Percentiles rank a stretch among this genome's conserved stretches.
phyloP scores from a whole-genome alignment of 257 asterid genomes.

The Primulina huaijiensis region DNA sequence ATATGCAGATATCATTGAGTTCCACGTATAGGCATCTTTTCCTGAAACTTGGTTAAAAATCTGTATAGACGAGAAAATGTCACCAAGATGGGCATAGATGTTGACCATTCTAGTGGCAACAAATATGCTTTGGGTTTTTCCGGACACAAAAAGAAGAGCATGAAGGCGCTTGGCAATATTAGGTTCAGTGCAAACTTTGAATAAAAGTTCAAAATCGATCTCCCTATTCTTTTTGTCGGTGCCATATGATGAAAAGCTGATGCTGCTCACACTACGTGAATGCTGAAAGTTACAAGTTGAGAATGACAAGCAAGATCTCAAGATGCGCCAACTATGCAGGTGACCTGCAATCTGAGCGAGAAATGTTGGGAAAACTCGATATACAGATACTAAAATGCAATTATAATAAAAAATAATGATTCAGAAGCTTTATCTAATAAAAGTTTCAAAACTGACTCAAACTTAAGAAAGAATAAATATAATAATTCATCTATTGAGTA shows the following conservation, averaged over 20 bases:
- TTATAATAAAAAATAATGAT: background rate
- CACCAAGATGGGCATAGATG: conserved; percentile 60
- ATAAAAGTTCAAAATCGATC: conserved; percentile 52
- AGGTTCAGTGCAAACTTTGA: conserved; percentile 49
- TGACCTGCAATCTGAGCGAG: conserved; percentile 35
- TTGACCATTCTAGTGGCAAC: conserved; percentile 62
- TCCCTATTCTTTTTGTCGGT: conserved; percentile 25
- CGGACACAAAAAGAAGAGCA: conserved; percentile 65
- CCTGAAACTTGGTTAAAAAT: conserved; percentile 44
- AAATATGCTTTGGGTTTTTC: conserved; percentile 46
- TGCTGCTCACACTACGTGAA: conserved; percentile 34
- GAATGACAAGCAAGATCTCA: conserved; percentile 15
- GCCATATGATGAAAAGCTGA: conserved; percentile 28
- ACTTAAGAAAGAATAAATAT: too few relatives aligned
- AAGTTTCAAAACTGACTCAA: too few relatives aligned
- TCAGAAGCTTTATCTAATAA: too few relatives aligned
- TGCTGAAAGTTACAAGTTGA: conserved; percentile 21
- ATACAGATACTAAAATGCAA: background rate
- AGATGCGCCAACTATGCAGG: conserved; percentile 38
- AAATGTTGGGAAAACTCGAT: conserved; percentile 4
- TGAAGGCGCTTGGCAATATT: conserved; percentile 51
- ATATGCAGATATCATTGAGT: conserved; percentile 68
- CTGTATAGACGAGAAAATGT: conserved; percentile 47
- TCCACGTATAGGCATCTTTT: conserved; percentile 75
- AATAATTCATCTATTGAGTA: too few relatives aligned